Conservation (phyloP, 129 eudicot species). For the Chrysanthemum seticuspe region DNA sequence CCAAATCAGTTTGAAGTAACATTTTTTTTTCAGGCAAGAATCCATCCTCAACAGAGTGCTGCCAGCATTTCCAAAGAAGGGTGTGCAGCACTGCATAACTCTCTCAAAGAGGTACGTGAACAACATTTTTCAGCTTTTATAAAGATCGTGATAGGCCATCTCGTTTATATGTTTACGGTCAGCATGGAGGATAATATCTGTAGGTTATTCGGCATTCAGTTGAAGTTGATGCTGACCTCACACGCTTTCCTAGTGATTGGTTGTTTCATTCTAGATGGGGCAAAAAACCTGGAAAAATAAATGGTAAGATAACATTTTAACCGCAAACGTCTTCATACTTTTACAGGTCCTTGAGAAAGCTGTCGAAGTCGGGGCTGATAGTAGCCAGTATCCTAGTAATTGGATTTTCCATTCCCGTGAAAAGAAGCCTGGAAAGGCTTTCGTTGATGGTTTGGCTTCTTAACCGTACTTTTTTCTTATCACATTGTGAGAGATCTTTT, state of each 20-base stretch:
- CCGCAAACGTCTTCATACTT: conserved; percentile 29
- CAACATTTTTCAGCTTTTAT: not conserved
- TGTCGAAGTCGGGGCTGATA: conserved; percentile 96
- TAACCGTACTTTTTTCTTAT: conserved; percentile 11
- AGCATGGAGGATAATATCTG: conserved; percentile 42
- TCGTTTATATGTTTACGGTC: conserved; percentile 17
- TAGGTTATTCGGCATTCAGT: conserved; percentile 79
- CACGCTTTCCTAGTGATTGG: conserved; percentile 79
- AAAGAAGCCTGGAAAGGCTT: conserved; percentile 94
- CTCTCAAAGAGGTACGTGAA: conserved; percentile 77
- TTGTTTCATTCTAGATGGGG: conserved; percentile 98
- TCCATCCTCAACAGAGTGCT: conserved; percentile 78
- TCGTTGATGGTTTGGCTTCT: conserved; percentile 88
- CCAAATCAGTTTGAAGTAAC: no score
- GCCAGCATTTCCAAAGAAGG: conserved; percentile 72
- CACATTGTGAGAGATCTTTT: conserved; percentile 1
- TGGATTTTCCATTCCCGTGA: conserved; percentile 97
- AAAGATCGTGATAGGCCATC: not conserved
- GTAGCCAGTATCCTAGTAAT: conserved; percentile 82
- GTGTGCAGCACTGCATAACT: conserved; percentile 56
- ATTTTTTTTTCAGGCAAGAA: conserved; percentile 59
- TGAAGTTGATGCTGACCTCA: conserved; percentile 83
- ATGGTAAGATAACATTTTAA: conserved; percentile 68
- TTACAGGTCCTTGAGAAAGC: conserved; percentile 82
- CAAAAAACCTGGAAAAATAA: conserved; percentile 84